Percentiles rank a stretch among this genome's conserved stretches.
Evolutionary conservation across 2,329 filamentous ascomycete genomes (phyloP).

Genomic region (Paraphaeosphaeria sporulosa): DNA sequence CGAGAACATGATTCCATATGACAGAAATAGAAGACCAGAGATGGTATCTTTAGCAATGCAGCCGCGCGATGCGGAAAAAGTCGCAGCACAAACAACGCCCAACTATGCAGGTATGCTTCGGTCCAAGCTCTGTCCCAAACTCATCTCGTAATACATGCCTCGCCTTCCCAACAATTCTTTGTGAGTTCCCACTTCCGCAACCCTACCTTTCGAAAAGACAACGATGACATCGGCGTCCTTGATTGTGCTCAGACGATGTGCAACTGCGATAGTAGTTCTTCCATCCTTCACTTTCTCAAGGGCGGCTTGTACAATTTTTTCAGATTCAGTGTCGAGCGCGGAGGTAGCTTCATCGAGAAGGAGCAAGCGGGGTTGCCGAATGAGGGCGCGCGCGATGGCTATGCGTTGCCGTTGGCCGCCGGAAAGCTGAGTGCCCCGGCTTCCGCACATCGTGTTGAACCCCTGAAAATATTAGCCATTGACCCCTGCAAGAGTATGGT

Average conservation of each 20-base stretch:
- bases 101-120: conserved; percentile 27
- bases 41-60: neutral
- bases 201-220: conserved; percentile 85
- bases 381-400: conserved; percentile 87
- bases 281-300: conserved; percentile 83
- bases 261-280: conserved; percentile 92
- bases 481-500: neutral
- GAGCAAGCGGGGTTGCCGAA: conserved; percentile 89
- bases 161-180: conserved; percentile 47
- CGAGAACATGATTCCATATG: neutral
- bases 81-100: neutral
- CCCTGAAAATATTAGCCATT: conserved; percentile 49
- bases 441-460: conserved; percentile 50
- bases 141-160: conserved; percentile 56
- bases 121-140: conserved; percentile 53
- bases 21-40: neutral
- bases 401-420: conserved; percentile 96
- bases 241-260: conserved; percentile 89
- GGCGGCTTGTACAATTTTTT: conserved; percentile 81
- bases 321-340: conserved; percentile 52
- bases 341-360: conserved; percentile 48
- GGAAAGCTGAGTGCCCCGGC: conserved; percentile 43
- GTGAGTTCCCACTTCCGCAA: conserved; percentile 79
- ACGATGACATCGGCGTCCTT: conserved; percentile 94
- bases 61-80: neutral